phyloP scores from a whole-genome alignment of 2,329 filamentous ascomycete species.

The Kalaharituber pfeilii region DNA sequence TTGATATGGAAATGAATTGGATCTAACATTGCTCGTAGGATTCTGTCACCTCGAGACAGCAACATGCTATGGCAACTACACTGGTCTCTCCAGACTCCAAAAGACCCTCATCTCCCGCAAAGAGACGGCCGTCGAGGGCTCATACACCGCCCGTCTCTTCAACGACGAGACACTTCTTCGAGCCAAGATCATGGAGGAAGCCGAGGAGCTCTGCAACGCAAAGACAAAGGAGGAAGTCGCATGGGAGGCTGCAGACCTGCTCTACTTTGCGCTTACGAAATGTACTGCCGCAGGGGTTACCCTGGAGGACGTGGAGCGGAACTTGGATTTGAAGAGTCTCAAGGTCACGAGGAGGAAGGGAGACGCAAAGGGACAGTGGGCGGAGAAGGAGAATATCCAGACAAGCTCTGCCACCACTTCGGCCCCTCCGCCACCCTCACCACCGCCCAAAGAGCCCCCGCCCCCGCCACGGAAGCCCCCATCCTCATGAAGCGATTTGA shows the following conservation, averaged over 20 bases:
- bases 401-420: constrained; percentile 22
- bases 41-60: constrained; percentile 92
- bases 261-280: constrained; percentile 90
- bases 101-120: constrained; percentile 73
- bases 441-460: neutral
- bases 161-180: constrained; percentile 74
- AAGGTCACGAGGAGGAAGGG: constrained; percentile 89
- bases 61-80: constrained; percentile 77
- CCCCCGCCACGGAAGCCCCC: constrained; percentile 21
- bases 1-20: neutral
- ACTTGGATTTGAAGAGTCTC: constrained; percentile 80
- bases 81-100: constrained; percentile 66
- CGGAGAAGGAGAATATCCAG: constrained; percentile 30
- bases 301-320: constrained; percentile 76
- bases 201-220: constrained; percentile 82
- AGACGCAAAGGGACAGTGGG: constrained; percentile 87
- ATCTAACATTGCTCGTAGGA: constrained; percentile 28
- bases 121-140: constrained; percentile 64
- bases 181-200: constrained; percentile 98
- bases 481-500: constrained; percentile 75
- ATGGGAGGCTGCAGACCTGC: constrained; percentile 83
- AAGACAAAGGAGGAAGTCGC: constrained; percentile 66
- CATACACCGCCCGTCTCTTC: constrained; percentile 86
- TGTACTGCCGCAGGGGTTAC: constrained; percentile 70
- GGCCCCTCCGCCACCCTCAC: constrained; percentile 20